A percentile compares a stretch with the other conserved stretches of the same genome.
These are phyloP conservation scores for Ophiostoma triangulosporum DNA, from an alignment of 2,329 filamentous ascomycete species.

Conservation along the genomic window DNA sequence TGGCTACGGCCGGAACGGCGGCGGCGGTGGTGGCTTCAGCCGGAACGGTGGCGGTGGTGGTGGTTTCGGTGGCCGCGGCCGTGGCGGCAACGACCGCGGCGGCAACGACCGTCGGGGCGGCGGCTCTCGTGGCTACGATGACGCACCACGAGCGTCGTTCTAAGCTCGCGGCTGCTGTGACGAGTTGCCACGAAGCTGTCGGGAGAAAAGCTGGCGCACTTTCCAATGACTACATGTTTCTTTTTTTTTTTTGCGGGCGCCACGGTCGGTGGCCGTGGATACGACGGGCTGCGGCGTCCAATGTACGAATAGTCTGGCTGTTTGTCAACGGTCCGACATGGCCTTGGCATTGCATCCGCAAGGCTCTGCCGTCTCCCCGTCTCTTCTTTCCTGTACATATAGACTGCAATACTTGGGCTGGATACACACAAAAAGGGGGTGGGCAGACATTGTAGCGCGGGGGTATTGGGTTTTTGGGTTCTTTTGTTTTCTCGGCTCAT, in stretches of 20 bases:
- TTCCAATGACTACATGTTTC: background rate
- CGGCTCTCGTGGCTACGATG: background rate
- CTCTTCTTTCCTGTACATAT: constrained; percentile 7
- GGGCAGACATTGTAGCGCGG: background rate
- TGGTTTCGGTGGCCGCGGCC: background rate
- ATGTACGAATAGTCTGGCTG: constrained; percentile 4
- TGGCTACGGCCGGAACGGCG: background rate
- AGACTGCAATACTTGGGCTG: constrained; percentile 4
- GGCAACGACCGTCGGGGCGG: background rate
- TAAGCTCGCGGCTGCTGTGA: background rate
- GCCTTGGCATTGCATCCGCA: background rate
- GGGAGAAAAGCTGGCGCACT: background rate
- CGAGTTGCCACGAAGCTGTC: background rate
- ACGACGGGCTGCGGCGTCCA: background rate
- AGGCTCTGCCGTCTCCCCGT: background rate
- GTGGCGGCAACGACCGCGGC: background rate
- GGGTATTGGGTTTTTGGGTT: background rate
- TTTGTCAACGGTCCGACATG: background rate
- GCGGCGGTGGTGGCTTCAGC: background rate
- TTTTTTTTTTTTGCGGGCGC: background rate
- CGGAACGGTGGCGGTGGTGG: background rate
- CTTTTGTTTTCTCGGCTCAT: background rate
- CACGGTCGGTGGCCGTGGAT: background rate
- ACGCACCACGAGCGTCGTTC: background rate
- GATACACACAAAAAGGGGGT: constrained; percentile 1